Base-by-base conservation (phyloP, 2,329 filamentous ascomycete species). In the Colletotrichum horii region DNA sequence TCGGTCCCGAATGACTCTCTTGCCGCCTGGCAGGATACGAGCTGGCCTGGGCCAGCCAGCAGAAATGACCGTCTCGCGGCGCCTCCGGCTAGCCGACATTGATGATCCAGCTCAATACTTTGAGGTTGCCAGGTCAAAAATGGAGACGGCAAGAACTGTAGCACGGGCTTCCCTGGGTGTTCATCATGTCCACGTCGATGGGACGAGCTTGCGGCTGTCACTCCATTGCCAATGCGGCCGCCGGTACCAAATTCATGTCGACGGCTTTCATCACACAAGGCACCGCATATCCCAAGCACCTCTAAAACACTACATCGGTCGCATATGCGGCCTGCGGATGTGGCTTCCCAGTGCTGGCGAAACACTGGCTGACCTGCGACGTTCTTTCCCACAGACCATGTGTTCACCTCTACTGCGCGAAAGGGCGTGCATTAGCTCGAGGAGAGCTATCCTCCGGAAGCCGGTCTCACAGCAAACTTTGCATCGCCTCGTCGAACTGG, bases 401-500 rank as follows among this genome's bases (percentile, higher is more conserved):
- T 26, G 74, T 76, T 76, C 74, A 71, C 70, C 70, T 73, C 26
- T 62, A n/a, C n/a, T 65, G 58, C 16, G 58, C 36, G 32, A 60
- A 30, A 60, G 43, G 22, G 58, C 36, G 43, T 69, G 70, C 74
- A 74, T 67, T 48, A 68, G 64, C 52, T 67, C 34, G n/a, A 71
- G 22, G 38, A 43, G 62, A 56, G 36, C 28, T 32, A 16, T 14
- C 66, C 43, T 69, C 74, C 74, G 74, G 58, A 58, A 69, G 64
- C 74, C 74, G 70, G 74, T 76, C 70, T 76, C 65, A 74, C 11
- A 65, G 65, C 58, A 66, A 65, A 76, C 70, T 74, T 48, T 74
- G 58, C 30, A 62, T 32, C 30, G 43, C 48, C 43, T 8, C 34
- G 32, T 69, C 48, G 26, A 69, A 9, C 16, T 43, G 48, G 66